Percentiles rank a stretch among this genome's conserved stretches.
These are phyloP conservation scores for Histomonas meleagridis DNA, from an alignment of 208 protist genomes.

Conservation along the genomic window DNA sequence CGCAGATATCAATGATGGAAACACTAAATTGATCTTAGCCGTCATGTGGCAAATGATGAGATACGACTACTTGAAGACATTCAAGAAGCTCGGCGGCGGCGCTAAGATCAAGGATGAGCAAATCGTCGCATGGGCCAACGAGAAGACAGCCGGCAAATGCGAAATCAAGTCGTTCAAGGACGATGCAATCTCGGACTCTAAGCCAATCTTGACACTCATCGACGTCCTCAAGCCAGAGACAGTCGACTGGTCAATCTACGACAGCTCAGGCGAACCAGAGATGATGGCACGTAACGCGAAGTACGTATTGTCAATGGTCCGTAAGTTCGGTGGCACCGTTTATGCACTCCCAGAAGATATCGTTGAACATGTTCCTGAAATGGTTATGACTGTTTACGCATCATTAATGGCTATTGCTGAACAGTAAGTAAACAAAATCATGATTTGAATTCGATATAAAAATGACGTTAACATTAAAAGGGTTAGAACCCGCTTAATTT, in stretches of 20 bases:
- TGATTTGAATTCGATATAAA: no score
- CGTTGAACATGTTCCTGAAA: slow-evolving; percentile 51
- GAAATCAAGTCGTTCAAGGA: not conserved
- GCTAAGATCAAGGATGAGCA: slow-evolving; percentile 46
- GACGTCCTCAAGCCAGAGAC: slow-evolving; percentile 19
- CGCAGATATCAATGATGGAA: slow-evolving; percentile 48
- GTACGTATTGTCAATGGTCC: slow-evolving; percentile 50
- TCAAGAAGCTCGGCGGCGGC: slow-evolving; percentile 47
- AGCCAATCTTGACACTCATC: not conserved
- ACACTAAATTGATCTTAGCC: slow-evolving; percentile 47
- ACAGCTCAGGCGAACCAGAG: not conserved
- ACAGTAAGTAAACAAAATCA: no score
- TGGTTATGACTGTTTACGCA: slow-evolving; percentile 41
- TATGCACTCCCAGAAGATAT: slow-evolving; percentile 56
- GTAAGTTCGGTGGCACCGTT: slow-evolving; percentile 52
- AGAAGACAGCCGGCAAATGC: slow-evolving; percentile 39
- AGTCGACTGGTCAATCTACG: slow-evolving; percentile 29
- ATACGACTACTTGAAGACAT: slow-evolving; percentile 48
- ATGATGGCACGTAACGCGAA: slow-evolving; percentile 30
- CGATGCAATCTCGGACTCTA: not conserved
- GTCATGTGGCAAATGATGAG: slow-evolving; percentile 55
- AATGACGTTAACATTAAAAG: no score
- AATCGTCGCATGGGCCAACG: slow-evolving; percentile 54
- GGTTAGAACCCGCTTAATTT: no score
- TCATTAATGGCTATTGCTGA: slow-evolving; percentile 21